These are phyloP conservation scores for Aspergillus affinis DNA, from an alignment of 495 filamentous ascomycete species.

Conservation along the genomic window DNA sequence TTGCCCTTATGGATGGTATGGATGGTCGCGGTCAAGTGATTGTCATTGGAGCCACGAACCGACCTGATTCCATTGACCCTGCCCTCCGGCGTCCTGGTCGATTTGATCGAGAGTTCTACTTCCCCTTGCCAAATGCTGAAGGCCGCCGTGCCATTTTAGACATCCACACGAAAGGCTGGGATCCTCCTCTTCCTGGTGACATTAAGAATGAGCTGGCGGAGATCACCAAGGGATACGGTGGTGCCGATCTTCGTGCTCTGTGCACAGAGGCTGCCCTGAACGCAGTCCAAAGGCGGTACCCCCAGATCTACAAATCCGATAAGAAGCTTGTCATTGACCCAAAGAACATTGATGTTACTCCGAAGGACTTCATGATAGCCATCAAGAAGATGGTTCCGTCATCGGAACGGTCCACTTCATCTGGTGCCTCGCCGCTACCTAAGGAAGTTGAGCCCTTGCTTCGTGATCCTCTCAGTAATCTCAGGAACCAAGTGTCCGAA, in stretches of 20 bases:
- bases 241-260: constrained; percentile 88
- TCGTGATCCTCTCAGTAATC: constrained; percentile 62
- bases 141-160: constrained; percentile 83
- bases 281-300: constrained; percentile 91
- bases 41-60: constrained; percentile 95
- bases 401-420: constrained; percentile 82
- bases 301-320: constrained; percentile 90
- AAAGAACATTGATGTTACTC: constrained; percentile 73
- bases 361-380: constrained; percentile 95
- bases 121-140: constrained; percentile 79
- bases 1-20: constrained; percentile 99
- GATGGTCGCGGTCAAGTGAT: constrained; percentile 97
- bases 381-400: constrained; percentile 95
- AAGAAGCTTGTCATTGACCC: constrained; percentile 90
- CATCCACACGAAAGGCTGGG: constrained; percentile 95
- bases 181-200: constrained; percentile 64
- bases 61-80: constrained; percentile 96
- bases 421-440: constrained; percentile 75
- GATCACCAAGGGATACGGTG: constrained; percentile 92
- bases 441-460: constrained; percentile 79
- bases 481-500: constrained; percentile 66
- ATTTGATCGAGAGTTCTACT: constrained; percentile 98
- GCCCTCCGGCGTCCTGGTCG: constrained; percentile 95
- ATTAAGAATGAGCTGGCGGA: constrained; percentile 86
- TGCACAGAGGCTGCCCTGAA: constrained; percentile 99